Conservation (phyloP, 306 rosid species). For the Quercus alba region DNA sequence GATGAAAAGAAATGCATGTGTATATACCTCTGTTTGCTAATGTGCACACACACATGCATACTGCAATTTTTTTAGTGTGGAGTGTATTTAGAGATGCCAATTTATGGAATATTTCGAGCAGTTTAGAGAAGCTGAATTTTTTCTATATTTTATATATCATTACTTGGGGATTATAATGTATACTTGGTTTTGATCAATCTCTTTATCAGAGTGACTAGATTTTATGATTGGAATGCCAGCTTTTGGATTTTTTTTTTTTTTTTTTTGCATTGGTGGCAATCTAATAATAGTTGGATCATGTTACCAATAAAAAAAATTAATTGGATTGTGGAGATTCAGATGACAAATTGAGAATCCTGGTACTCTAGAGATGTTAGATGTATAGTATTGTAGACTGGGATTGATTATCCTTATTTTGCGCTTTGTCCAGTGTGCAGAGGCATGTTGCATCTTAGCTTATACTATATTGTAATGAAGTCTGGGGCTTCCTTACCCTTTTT, state of each 20-base stretch:
- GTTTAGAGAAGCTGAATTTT: conserved; percentile 2
- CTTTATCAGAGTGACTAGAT: background rate
- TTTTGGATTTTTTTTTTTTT: background rate
- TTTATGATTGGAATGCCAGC: background rate
- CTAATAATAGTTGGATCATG: background rate
- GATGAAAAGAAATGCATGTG: too few species aligned
- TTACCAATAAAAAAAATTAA: too few species aligned
- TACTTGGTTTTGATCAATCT: background rate
- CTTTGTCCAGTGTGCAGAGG: background rate
- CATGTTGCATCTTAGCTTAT: background rate
- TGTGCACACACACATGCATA: background rate
- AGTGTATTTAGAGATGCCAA: too few species aligned
- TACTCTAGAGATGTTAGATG: too few species aligned
- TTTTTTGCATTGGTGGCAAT: background rate
- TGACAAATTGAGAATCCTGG: too few species aligned
- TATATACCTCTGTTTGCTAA: too few species aligned
- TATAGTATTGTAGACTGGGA: too few species aligned
- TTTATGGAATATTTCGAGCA: background rate
- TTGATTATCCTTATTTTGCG: too few species aligned
- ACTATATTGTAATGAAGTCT: background rate
- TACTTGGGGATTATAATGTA: background rate
- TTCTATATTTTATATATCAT: background rate
- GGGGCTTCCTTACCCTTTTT: background rate
- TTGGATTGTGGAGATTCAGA: too few species aligned
- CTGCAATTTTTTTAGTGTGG: too few species aligned